Percentiles rank a stretch among this genome's conserved stretches.
phyloP scores from a whole-genome alignment of 148 eudicot genomes.

The Pharnaceum exiguum region DNA sequence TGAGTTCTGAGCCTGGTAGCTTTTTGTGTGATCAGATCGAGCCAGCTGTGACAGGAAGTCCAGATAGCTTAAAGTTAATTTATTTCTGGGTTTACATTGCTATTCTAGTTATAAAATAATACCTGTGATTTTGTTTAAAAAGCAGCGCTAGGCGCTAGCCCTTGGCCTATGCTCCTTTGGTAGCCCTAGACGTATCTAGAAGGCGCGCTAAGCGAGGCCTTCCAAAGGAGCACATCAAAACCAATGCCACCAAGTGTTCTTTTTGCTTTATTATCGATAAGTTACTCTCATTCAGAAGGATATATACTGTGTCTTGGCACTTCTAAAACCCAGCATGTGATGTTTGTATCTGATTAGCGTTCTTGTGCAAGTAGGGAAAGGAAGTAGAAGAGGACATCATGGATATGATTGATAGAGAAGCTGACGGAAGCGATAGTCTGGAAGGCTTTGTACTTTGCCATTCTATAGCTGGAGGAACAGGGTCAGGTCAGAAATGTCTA shows the following conservation, averaged over 20 bases:
- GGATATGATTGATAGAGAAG: slow-evolving; percentile 99
- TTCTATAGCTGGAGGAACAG: slow-evolving; percentile 99
- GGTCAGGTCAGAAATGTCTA: slow-evolving; percentile 63
- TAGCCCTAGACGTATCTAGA: too few relatives aligned
- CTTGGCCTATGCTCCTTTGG: too few relatives aligned
- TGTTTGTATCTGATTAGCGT: slow-evolving; percentile 3
- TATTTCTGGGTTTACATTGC: too few relatives aligned
- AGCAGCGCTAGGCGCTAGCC: too few relatives aligned
- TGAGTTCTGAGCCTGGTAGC: neutral
- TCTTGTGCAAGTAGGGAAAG: slow-evolving; percentile 59
- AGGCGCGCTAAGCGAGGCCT: too few relatives aligned
- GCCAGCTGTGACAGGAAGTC: neutral
- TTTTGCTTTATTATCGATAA: too few relatives aligned
- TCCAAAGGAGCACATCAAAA: too few relatives aligned
- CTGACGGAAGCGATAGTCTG: slow-evolving; percentile 99
- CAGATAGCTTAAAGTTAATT: too few relatives aligned
- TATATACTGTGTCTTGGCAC: neutral
- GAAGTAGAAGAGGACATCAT: slow-evolving; percentile 91
- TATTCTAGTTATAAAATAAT: too few relatives aligned
- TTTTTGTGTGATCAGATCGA: neutral
- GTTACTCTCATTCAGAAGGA: too few relatives aligned
- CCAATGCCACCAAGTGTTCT: too few relatives aligned
- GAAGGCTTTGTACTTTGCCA: slow-evolving; percentile 99
- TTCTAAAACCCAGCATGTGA: neutral
- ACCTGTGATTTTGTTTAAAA: too few relatives aligned